These are phyloP conservation scores for Setaria viridis DNA, from an alignment of 202 grass and related monocot species.

Conservation along the genomic window DNA sequence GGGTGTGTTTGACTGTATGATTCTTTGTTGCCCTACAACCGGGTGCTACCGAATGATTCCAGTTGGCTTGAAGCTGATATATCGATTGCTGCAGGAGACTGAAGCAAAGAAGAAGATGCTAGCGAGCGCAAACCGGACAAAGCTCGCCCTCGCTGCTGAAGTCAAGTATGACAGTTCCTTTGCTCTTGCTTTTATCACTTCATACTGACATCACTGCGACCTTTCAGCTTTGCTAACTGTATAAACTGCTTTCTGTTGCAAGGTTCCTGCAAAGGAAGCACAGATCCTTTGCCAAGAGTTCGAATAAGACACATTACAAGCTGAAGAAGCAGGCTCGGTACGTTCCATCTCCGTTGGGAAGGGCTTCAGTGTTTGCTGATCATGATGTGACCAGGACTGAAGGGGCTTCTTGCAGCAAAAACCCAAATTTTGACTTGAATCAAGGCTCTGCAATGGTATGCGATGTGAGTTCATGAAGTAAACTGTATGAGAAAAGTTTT, in stretches of 20 bases:
- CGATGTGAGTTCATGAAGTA: slow-evolving; percentile 12
- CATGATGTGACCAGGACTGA: neutral
- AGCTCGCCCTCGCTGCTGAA: slow-evolving; percentile 61
- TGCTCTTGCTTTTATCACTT: neutral
- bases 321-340: slow-evolving; percentile 50
- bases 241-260: slow-evolving; percentile 19
- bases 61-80: slow-evolving; percentile 17
- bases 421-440: slow-evolving; percentile 52
- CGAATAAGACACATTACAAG: slow-evolving; percentile 39
- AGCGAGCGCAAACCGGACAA: slow-evolving; percentile 53
- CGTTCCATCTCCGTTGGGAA: slow-evolving; percentile 20
- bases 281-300: slow-evolving; percentile 44
- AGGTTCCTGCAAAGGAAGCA: slow-evolving; percentile 78
- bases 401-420: slow-evolving; percentile 59
- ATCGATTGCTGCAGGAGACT: slow-evolving; percentile 57
- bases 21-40: neutral
- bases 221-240: slow-evolving; percentile 23
- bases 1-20: neutral
- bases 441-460: slow-evolving; percentile 63
- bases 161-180: slow-evolving; percentile 62
- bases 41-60: neutral
- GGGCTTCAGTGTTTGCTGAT: neutral
- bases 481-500: neutral
- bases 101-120: slow-evolving; percentile 72
- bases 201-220: neutral